phyloP scores from a whole-genome alignment of 805 yeast species.

The Candida tallmaniae region DNA sequence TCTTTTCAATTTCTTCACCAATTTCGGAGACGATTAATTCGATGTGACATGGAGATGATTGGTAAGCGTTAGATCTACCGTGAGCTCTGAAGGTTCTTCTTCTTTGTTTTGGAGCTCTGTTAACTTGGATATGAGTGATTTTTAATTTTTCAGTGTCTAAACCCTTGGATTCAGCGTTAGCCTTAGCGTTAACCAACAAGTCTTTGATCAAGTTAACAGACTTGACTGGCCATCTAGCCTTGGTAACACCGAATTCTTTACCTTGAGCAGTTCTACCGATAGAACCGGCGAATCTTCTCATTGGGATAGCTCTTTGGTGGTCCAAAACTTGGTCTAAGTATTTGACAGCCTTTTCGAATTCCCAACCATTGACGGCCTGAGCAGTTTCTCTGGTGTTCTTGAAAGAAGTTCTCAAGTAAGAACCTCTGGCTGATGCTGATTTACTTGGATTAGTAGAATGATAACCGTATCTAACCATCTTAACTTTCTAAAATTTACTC shows the following conservation, averaged over 20 bases:
- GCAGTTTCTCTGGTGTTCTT: constrained; percentile 99
- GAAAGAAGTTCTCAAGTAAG: constrained; percentile 98
- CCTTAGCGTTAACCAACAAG: constrained; percentile 94
- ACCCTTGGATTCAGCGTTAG: constrained; percentile 99
- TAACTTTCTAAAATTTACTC: neutral
- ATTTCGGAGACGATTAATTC: constrained; percentile 95
- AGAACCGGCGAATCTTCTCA: constrained; percentile 95
- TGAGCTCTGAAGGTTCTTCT: constrained; percentile 99
- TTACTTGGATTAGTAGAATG: constrained; percentile 99
- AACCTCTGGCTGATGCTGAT: constrained; percentile 99
- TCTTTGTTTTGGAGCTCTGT: constrained; percentile 99
- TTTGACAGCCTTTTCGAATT: constrained; percentile 89
- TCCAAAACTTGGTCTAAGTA: constrained; percentile 95
- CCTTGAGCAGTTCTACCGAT: constrained; percentile 99
- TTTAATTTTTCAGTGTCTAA: constrained; percentile 91
- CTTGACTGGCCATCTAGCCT: constrained; percentile 99
- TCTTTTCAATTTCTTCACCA: constrained; percentile 90
- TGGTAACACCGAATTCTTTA: constrained; percentile 99
- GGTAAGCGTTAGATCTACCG: constrained; percentile 99
- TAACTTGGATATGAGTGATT: constrained; percentile 98
- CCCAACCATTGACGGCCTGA: constrained; percentile 98
- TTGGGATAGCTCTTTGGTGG: constrained; percentile 99
- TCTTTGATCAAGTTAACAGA: constrained; percentile 94
- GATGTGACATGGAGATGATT: constrained; percentile 98
- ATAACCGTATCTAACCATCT: constrained; percentile 99